phyloP scores from a whole-genome alignment of 306 rosid genomes.

The Urtica urens region DNA sequence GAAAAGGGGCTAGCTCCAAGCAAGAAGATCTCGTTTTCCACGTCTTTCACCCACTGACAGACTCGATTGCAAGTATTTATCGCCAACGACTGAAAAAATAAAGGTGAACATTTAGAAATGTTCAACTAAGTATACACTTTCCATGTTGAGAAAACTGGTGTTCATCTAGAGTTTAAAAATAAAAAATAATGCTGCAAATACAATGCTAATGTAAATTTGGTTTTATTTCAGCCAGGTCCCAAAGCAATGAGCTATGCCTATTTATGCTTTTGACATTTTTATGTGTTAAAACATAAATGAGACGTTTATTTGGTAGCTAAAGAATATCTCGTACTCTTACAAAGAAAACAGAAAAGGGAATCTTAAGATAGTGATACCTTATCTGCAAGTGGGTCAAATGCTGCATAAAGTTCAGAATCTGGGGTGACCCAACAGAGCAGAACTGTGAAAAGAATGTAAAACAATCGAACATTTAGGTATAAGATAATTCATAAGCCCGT shows the following conservation, averaged over 20 bases:
- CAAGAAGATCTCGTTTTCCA: conserved; percentile 86
- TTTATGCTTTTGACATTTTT: neutral
- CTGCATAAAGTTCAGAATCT: conserved; percentile 92
- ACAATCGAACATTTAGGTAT: conserved; percentile 7
- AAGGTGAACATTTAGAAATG: conserved; percentile 16
- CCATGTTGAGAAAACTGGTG: too few species aligned
- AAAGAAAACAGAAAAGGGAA: neutral
- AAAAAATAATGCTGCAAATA: too few species aligned
- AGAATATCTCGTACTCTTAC: neutral
- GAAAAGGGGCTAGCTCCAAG: conserved; percentile 96
- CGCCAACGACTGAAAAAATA: conserved; percentile 60
- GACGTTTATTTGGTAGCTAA: neutral
- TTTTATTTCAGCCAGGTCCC: neutral
- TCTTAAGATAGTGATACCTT: conserved; percentile 38
- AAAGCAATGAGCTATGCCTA: neutral
- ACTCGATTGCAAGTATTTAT: conserved; percentile 89
- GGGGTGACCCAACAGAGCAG: conserved; percentile 90
- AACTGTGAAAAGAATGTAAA: conserved; percentile 39
- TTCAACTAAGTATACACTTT: neutral
- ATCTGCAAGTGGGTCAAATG: conserved; percentile 97
- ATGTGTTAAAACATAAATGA: neutral
- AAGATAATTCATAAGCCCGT: neutral
- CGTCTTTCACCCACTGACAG: conserved; percentile 93
- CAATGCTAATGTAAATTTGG: too few species aligned
- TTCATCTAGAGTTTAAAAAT: too few species aligned